Conservation (phyloP, 2,329 filamentous ascomycete species). For the Trichothecium sympodiale region DNA sequence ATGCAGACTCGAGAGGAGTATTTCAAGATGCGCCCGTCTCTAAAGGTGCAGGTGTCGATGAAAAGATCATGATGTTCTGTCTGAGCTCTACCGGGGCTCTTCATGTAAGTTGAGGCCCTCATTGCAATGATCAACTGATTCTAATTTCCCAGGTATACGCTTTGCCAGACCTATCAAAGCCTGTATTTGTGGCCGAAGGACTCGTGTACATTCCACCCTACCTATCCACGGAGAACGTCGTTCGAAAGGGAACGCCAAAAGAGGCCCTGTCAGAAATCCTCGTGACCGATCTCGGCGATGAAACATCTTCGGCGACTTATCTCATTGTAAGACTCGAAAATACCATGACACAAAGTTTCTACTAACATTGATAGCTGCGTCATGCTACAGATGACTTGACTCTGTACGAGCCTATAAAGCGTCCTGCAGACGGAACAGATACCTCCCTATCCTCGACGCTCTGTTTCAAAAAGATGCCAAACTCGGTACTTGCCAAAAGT, state of each 20-base stretch:
- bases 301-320: slow-evolving; percentile 59
- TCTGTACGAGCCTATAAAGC: slow-evolving; percentile 72
- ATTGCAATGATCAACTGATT: slow-evolving; percentile 2
- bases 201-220: slow-evolving; percentile 68
- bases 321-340: slow-evolving; percentile 76
- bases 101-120: slow-evolving; percentile 42
- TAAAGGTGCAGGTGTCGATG: slow-evolving; percentile 25
- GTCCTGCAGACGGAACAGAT: slow-evolving; percentile 24
- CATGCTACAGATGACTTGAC: slow-evolving; percentile 72
- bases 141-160: slow-evolving; percentile 53
- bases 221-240: slow-evolving; percentile 58
- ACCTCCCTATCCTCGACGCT: slow-evolving; percentile 42
- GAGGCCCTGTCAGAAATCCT: slow-evolving; percentile 71
- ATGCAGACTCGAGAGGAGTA: slow-evolving; percentile 51
- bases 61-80: slow-evolving; percentile 62
- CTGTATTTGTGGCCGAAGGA: slow-evolving; percentile 65
- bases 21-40: slow-evolving; percentile 34
- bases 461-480: slow-evolving; percentile 66
- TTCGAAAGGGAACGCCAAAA: slow-evolving; percentile 58
- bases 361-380: slow-evolving; percentile 45
- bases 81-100: slow-evolving; percentile 65
- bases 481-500: slow-evolving; percentile 50
- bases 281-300: slow-evolving; percentile 75
- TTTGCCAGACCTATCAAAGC: slow-evolving; percentile 59
- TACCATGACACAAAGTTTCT: too few relatives aligned